Base-by-base conservation (phyloP, 1,284 basidiomycete species). In the Cutaneotrichosporon cavernicola region DNA sequence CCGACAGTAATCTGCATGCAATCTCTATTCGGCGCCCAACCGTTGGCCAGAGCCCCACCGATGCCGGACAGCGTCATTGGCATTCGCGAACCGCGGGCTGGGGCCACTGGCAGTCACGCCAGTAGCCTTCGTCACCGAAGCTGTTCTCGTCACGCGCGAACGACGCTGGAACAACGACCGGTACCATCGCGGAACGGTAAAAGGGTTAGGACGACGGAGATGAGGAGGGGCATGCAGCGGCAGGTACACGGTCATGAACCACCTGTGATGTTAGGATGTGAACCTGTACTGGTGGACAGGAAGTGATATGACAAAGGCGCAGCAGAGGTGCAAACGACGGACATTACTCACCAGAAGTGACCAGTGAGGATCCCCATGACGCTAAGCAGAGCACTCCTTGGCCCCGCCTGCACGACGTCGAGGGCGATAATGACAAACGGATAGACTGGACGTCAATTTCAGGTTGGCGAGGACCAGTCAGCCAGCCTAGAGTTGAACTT, bases 191-290 rank as follows among this genome's bases (percentile, higher is more conserved):
- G 77, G 80, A 2, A 71, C 69, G 5, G 58, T 52, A 13, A 80
- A 65, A 2, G 76, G 76, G 62, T 81, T 80, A 1, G 61, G 53
- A 2, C 78, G 73, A 9, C 74, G 70, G 11, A 78, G 53, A 9
- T 67, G 70, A 11, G 71, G 60, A 0, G 78, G 75, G 0, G 80
- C 77, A 49, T 77, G 70, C 0, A 70, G 14, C 0, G 80, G 80
- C 4, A 81, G 75, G 61, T 75, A 81, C 1, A 66, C 69, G 2
- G 74, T 71, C 13, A 77, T 57, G 68, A 76, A 81, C 80, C 80
- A 81, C 77, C 77, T 80, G 58, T 5, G 50, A 7, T n/a, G 49
- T 34, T 21, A 36, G 43, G 14, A 3, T 14, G n/a, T 22, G 10
- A 31, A 36, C n/a, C n/a, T n/a, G n/a, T 9, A 13, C 34, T 3